Evolutionary conservation across 768 basidiomycete species (phyloP), one percentile per base, ranked within the genome.

Genomic region (Boletus pseudopeckii): DNA sequence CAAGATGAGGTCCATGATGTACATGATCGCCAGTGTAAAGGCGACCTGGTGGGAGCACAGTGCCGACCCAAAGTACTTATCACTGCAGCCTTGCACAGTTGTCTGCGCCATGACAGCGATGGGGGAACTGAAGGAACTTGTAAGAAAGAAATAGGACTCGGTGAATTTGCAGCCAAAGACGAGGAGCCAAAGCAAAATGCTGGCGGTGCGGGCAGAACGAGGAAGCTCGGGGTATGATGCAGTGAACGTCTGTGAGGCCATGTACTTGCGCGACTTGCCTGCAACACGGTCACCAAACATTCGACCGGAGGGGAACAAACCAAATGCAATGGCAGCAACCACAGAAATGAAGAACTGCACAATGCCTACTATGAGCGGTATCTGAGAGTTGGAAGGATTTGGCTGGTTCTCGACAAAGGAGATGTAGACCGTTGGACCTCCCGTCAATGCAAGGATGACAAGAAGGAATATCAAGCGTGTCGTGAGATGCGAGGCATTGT

Each of bases 251-350:
- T 99, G 97, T 18, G 92, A 95, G 37, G 97, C 97, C 80, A 99
- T 86, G 70, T 98, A 98, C 73, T 98, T 98, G 65, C 97, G 82
- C n/a, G 88, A 83, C 73, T 97, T 98, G 63, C 96, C 92, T 7
- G 94, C 91, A 7, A 99, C 97, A 55, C 96, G 87, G 68, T 99
- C 97, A 38, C 97, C 97, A 69, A 99, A 98, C 92, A 99, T 96
- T 46, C 96, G 83, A 6, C 96, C 97, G 0, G 94, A 96, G 0
- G 97, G 97, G 55, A 99, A 82, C 64, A 94, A 76, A 49, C 86
- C 85, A 73, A 98, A 99, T 1, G 83, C 77, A 52, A 92, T 47
- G 28, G 94, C 93, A 45, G 84, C 89, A 18, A 88, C 76, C 44
- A 92, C 84, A 14, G 95, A 92, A 55, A 98, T 80, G 70, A 86